These are phyloP conservation scores for Thraustotheca clavata DNA, from an alignment of 352 stramenopile genomes.

Conservation along the genomic window DNA sequence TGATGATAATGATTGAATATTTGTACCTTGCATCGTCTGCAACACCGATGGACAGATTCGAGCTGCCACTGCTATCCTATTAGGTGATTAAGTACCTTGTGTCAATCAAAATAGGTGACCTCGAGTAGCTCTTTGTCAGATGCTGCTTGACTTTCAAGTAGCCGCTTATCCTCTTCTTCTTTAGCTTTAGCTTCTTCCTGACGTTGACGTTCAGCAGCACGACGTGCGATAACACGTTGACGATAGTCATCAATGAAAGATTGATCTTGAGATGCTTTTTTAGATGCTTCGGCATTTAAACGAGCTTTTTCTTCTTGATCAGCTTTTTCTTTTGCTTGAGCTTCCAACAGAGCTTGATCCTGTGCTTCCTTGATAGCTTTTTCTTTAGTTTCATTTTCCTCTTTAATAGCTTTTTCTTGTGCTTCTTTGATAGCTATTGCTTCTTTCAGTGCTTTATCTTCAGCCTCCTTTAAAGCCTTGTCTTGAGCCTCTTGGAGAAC, in stretches of 20 bases:
- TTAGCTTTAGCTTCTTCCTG: constrained; percentile 10
- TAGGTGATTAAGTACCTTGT: no score
- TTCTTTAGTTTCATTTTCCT: not conserved
- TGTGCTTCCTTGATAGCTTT: not conserved
- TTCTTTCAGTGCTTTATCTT: not conserved
- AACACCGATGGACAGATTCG: no score
- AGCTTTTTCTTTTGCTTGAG: no score
- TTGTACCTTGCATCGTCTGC: no score
- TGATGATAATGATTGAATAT: no score
- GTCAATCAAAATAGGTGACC: no score
- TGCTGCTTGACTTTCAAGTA: no score
- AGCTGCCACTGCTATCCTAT: no score
- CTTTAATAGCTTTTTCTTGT: not conserved
- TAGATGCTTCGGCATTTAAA: not conserved
- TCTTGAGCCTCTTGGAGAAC: not conserved
- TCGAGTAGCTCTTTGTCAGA: no score
- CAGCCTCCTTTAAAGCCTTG: not conserved
- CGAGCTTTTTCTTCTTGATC: not conserved
- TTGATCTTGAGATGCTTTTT: not conserved
- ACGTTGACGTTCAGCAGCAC: not conserved
- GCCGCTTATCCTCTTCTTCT: not conserved
- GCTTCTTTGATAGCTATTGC: not conserved
- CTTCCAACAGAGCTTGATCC: not conserved
- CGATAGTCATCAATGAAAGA: constrained; percentile 8
- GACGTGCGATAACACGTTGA: not conserved